phyloP scores from a whole-genome alignment of 106 monocot species.

The Platanthera zijinensis region DNA sequence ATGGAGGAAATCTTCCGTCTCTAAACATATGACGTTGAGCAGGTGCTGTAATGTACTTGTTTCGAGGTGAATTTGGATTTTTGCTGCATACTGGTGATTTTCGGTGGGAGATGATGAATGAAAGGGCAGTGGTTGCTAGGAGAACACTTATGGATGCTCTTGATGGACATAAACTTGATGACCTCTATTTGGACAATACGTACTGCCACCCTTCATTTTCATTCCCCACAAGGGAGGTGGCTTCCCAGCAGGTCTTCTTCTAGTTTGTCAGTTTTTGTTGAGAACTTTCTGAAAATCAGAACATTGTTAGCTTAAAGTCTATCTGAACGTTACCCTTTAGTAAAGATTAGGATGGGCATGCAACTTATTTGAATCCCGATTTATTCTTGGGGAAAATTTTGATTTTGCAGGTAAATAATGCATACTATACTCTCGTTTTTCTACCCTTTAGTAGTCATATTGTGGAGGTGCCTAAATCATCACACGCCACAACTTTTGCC shows the following conservation, averaged over 20 bases:
- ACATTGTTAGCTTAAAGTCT: too few relatives aligned
- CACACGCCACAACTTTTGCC: too few relatives aligned
- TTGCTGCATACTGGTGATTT: conserved; percentile 79
- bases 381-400: too few relatives aligned
- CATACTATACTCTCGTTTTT: too few relatives aligned
- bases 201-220: conserved; percentile 71
- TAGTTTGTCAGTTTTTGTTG: background rate
- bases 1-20: too few relatives aligned
- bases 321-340: too few relatives aligned
- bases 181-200: conserved; percentile 76
- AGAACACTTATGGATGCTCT: conserved; percentile 44
- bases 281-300: too few relatives aligned
- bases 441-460: too few relatives aligned
- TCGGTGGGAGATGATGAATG: conserved; percentile 55
- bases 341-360: too few relatives aligned
- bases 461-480: too few relatives aligned
- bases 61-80: conserved; percentile 70
- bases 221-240: conserved; percentile 65
- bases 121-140: conserved; percentile 42
- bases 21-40: conserved; percentile 5
- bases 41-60: conserved; percentile 89
- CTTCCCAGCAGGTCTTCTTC: conserved; percentile 49
- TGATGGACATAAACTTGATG: conserved; percentile 47
- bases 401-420: too few relatives aligned
- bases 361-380: too few relatives aligned